Evolutionary conservation across 345 rosid species (phyloP).

Genomic region (Eucalyptus victrix): DNA sequence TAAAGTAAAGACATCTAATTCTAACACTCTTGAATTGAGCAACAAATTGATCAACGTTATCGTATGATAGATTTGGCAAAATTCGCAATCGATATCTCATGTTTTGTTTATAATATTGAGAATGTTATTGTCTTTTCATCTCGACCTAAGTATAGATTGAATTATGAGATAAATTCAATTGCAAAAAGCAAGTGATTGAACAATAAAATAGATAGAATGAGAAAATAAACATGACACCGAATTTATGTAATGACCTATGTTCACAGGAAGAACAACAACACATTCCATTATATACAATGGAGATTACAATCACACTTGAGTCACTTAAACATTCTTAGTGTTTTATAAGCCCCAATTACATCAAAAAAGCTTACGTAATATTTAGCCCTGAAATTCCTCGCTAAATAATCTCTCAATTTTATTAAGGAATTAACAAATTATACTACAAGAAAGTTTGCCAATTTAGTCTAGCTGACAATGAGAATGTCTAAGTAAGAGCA

Average conservation of each 20-base stretch:
- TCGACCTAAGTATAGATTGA: neutral
- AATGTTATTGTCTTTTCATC: neutral
- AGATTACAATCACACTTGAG: too few relatives aligned
- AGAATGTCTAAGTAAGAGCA: neutral
- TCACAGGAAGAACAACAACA: too few relatives aligned
- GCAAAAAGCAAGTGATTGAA: too few relatives aligned
- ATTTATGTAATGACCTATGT: too few relatives aligned
- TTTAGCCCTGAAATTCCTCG: too few relatives aligned
- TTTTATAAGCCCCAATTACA: too few relatives aligned
- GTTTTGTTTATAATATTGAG: neutral
- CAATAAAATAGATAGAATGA: too few relatives aligned
- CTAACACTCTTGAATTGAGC: neutral
- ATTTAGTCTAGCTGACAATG: neutral
- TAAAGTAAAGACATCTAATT: neutral
- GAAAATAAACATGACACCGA: accelerated
- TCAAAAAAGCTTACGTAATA: accelerated
- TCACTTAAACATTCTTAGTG: too few relatives aligned
- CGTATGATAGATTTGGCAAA: neutral
- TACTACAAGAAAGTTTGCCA: neutral
- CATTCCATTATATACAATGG: accelerated
- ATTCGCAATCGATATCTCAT: neutral
- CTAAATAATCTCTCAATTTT: too few relatives aligned
- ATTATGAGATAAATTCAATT: neutral
- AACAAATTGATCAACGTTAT: too few relatives aligned
- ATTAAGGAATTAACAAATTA: too few relatives aligned